Conservation (phyloP, 306 rosid species). For the barrel medic (Medicago truncatula) region DNA sequence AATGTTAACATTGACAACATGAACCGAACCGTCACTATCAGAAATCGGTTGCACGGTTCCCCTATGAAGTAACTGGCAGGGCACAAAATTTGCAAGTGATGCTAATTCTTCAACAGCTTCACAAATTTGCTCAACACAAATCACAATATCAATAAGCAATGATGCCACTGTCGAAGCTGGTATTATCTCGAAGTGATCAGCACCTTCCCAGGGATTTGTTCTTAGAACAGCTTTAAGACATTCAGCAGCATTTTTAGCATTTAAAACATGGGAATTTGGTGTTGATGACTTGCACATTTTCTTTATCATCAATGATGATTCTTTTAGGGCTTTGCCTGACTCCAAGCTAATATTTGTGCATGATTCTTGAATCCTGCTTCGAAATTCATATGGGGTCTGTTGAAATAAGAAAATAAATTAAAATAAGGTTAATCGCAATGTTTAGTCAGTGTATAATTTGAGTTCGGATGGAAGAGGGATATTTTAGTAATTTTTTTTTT, state of each 20-base stretch:
- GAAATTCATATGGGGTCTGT: conserved; percentile 46
- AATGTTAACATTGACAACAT: conserved; percentile 19
- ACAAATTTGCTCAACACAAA: conserved; percentile 42
- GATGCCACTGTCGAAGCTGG: conserved; percentile 46
- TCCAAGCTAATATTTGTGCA: conserved; percentile 49
- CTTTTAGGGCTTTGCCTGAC: conserved; percentile 50
- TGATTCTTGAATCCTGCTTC: conserved; percentile 46
- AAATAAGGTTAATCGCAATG: no score
- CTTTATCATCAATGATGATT: conserved; percentile 44
- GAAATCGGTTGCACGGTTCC: conserved; percentile 42
- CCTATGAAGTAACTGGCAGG: conserved; percentile 10
- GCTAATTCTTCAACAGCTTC: conserved; percentile 47
- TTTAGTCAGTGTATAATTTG: no score
- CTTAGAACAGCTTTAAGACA: conserved; percentile 45
- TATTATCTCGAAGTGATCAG: conserved; percentile 38
- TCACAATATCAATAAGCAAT: conserved; percentile 46
- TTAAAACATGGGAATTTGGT: conserved; percentile 29
- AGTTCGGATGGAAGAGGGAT: no score
- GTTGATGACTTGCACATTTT: conserved; percentile 40
- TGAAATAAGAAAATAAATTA: background rate
- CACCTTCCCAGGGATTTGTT: conserved; percentile 39
- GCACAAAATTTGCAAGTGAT: conserved; percentile 39
- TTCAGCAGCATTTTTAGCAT: conserved; percentile 42
- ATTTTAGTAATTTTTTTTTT: no score
- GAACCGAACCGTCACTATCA: conserved; percentile 17